Evolutionary conservation across 179 eudicot species (phyloP), one percentile per base, ranked within the genome.

Genomic region (Spergularia azorica): DNA sequence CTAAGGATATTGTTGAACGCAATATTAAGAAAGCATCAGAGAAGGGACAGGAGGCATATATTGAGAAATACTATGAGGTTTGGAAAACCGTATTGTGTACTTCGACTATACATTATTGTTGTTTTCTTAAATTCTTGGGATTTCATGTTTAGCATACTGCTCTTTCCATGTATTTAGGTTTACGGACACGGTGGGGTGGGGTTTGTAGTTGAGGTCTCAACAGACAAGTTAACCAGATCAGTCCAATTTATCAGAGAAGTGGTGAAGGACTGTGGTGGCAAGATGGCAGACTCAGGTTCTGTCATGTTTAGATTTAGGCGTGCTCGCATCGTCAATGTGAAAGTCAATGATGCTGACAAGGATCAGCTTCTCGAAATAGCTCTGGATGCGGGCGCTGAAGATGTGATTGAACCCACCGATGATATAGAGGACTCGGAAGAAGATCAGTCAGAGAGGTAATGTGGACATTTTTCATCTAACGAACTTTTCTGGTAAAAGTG

Each of bases 131-230:
- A 38, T 5, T 13, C 39, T 20, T 54, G 20, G 55, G 60, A 62
- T 9, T 68, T 54, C 38, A 50, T 66, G 32, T 65, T 52, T 50
- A 75, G 60, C 18, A 36, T 52, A n/a, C 57, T 38, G 41, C 67
- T 77, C 17, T 6, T 60, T 67, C 41, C 61, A 61, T 73, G 66
- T 18, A 67, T 71, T 36, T 82, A 94, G 98, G 92, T 89, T 11
- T 95, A 92, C 83, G 98, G 98, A 71, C 91, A 84, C 88, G 98
- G 97, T 75, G 97, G 97, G 74, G 97, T 83, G 67, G 97, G 98
- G 70, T 91, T 95, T 61, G 89, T 95, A 77, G 89, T 93, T 75
- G 92, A 93, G 77, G 92, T 89, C 60, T 82, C 75, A 76, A 92
- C 98, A 0, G 98, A 94, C 83, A 94, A 94, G 83, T 76, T 89